A percentile compares a stretch with the other conserved stretches of the same genome.
phyloP scores from a whole-genome alignment of 208 protist species.

The Acanthamoeba castellanii region DNA sequence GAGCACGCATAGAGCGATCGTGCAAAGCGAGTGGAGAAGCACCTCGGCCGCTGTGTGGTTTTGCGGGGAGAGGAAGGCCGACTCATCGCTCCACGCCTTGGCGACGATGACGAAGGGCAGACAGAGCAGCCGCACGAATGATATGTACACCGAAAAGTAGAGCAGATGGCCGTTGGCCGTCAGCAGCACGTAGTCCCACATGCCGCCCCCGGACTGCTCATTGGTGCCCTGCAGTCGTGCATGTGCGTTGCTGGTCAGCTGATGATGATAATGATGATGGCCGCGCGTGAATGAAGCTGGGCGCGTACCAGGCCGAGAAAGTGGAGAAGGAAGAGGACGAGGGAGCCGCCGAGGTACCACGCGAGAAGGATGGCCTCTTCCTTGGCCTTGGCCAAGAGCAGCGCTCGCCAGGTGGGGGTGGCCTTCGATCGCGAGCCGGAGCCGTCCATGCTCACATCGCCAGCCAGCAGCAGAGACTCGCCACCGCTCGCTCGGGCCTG shows the following conservation, averaged over 20 bases:
- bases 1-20: background rate
- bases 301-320: conserved; percentile 10
- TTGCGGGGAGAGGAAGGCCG: background rate
- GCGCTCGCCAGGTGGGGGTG: background rate
- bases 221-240: conserved; percentile 14
- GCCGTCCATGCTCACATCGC: background rate
- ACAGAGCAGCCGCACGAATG: conserved; percentile 31
- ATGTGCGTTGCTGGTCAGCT: background rate
- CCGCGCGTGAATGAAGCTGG: background rate
- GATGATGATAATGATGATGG: background rate
- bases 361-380: conserved; percentile 33
- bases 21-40: background rate
- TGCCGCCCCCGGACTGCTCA: background rate
- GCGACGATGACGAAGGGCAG: conserved; percentile 49
- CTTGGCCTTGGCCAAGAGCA: conserved; percentile 31
- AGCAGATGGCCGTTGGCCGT: conserved; percentile 28
- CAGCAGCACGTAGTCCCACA: background rate
- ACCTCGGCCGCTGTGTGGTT: conserved; percentile 27
- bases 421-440: background rate
- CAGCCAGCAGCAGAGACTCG: background rate
- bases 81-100: conserved; percentile 66
- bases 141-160: conserved; percentile 49
- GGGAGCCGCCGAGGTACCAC: conserved; percentile 1
- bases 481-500: background rate
- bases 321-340: conserved; percentile 36